These are phyloP conservation scores for Trichocomaceae sp. DNA, from an alignment of 2,329 filamentous ascomycete genomes.

Conservation along the genomic window DNA sequence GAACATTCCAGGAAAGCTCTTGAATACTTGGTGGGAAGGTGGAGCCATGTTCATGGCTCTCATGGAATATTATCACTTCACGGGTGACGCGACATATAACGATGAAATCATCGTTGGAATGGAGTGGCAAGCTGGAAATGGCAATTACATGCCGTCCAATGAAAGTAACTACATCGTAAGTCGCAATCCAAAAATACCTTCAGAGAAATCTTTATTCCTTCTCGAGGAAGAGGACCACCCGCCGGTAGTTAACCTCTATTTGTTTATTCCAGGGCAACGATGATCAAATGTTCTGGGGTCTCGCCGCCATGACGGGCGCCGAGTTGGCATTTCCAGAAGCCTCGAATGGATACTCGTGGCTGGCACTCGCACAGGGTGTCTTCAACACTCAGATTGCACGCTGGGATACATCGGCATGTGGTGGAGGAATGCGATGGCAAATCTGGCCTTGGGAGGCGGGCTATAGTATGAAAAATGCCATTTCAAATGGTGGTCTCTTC, in stretches of 20 bases:
- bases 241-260: not conserved
- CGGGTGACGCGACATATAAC: constrained; percentile 36
- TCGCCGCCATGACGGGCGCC: constrained; percentile 51
- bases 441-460: constrained; percentile 71
- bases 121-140: constrained; percentile 33
- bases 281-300: constrained; percentile 54
- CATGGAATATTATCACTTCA: constrained; percentile 40
- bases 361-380: constrained; percentile 59
- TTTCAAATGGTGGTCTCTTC: constrained; percentile 75
- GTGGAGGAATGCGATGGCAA: constrained; percentile 73
- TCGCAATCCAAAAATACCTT: not conserved
- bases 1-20: constrained; percentile 46
- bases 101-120: constrained; percentile 30
- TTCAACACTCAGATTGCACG: constrained; percentile 65
- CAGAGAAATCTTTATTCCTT: not conserved
- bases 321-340: constrained; percentile 38
- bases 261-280: constrained; percentile 43
- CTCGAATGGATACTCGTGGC: constrained; percentile 23
- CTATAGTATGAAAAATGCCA: constrained; percentile 74
- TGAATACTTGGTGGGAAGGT: constrained; percentile 41
- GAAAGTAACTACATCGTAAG: constrained; percentile 22
- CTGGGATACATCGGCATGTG: constrained; percentile 63
- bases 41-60: constrained; percentile 38
- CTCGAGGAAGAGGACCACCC: not conserved
- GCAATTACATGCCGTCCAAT: constrained; percentile 38